Evolutionary conservation across 331 rosid species (phyloP).

Genomic region (Rosa hybrid): DNA sequence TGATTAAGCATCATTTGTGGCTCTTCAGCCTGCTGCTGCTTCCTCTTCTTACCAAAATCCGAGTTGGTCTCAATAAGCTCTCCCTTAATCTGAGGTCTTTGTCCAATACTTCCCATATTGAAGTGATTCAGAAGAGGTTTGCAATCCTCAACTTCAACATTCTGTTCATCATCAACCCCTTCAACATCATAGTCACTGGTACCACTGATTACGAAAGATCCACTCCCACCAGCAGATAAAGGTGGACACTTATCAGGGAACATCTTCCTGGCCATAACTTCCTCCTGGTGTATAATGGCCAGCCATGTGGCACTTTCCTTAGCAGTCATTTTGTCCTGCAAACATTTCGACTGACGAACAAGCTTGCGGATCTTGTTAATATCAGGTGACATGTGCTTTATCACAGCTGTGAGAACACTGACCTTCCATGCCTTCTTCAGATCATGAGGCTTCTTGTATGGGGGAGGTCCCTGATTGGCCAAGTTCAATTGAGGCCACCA

Average conservation of each 20-base stretch:
- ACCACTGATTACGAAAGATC: conserved; percentile 58
- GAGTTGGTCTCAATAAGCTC: conserved; percentile 48
- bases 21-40: conserved; percentile 48
- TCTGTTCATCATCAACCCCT: conserved; percentile 58
- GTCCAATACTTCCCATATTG: conserved; percentile 46
- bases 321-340: conserved; percentile 96
- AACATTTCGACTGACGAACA: conserved; percentile 84
- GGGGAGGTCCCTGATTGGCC: conserved; percentile 81
- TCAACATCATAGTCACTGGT: conserved; percentile 85
- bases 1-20: conserved; percentile 52
- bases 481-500: conserved; percentile 91
- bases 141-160: conserved; percentile 60
- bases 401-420: conserved; percentile 85
- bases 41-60: conserved; percentile 65
- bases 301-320: conserved; percentile 98
- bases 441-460: conserved; percentile 97
- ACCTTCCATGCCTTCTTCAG: conserved; percentile 97
- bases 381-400: conserved; percentile 96
- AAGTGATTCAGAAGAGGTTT: conserved; percentile 56
- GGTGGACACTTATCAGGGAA: conserved; percentile 69
- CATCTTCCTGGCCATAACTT: conserved; percentile 68
- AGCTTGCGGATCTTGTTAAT: conserved; percentile 89
- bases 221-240: conserved; percentile 53
- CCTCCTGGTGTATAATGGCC: conserved; percentile 88
- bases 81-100: conserved; percentile 52